Evolutionary conservation across 441 rosid genomes (phyloP).

Genomic region (Erodium trifolium): DNA sequence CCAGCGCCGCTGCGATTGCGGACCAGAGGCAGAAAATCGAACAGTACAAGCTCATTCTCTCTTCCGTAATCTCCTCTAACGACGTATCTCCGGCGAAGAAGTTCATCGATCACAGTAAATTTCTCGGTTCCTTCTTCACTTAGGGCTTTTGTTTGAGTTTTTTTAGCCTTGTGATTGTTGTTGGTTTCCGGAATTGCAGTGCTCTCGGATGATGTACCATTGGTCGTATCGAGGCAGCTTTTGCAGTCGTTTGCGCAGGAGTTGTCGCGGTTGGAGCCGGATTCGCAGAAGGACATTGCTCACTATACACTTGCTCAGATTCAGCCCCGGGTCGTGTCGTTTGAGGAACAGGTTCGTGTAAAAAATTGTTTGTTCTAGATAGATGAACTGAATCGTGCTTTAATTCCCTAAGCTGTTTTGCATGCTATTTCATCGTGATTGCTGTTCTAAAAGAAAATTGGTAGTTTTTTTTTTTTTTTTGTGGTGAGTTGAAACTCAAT

Average conservation of each 20-base stretch:
- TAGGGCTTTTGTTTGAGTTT: background rate
- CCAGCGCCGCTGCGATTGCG: constrained; percentile 58
- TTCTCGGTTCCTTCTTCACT: constrained; percentile 1
- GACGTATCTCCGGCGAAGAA: constrained; percentile 67
- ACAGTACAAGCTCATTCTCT: constrained; percentile 81
- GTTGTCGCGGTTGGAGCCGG: constrained; percentile 66
- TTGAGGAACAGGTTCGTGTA: constrained; percentile 82
- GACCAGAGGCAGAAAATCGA: constrained; percentile 99
- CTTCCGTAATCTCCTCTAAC: constrained; percentile 72
- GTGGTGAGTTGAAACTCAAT: background rate
- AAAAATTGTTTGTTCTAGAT: background rate
- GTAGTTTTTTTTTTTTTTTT: background rate
- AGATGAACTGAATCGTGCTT: background rate
- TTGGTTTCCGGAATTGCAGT: constrained; percentile 30
- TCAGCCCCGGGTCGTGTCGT: constrained; percentile 97
- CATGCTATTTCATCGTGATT: background rate
- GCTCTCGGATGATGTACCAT: constrained; percentile 88
- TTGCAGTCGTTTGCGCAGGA: constrained; percentile 86
- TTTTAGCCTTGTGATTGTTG: constrained; percentile 3
- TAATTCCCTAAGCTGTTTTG: background rate
- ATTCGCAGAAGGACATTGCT: constrained; percentile 85
- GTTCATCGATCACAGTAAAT: constrained; percentile 79
- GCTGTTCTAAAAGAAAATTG: background rate
- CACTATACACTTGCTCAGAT: constrained; percentile 78
- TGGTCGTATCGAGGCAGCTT: constrained; percentile 94